Percentiles rank a stretch among this genome's conserved stretches.
These are phyloP conservation scores for Saccharomycopsis sp. DNA, from an alignment of 805 yeast species.

Conservation along the genomic window DNA sequence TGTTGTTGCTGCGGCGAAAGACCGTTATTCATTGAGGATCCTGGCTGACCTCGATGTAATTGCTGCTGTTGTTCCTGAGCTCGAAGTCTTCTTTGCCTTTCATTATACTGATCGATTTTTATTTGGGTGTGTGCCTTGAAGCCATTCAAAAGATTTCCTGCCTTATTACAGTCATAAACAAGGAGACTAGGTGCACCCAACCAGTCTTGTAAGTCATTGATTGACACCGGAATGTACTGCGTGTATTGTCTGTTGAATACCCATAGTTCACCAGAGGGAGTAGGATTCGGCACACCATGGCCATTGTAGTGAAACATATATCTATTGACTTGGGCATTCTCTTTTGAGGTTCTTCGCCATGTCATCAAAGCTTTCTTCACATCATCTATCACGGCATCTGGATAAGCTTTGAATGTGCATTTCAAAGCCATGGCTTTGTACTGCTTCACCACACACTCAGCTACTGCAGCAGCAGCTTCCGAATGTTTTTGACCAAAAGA, in stretches of 20 bases:
- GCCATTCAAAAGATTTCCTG: constrained; percentile 86
- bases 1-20: constrained; percentile 35
- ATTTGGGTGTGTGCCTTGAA: constrained; percentile 86
- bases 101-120: constrained; percentile 78
- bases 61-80: constrained; percentile 18
- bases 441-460: constrained; percentile 77
- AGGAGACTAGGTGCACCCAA: constrained; percentile 94
- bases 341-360: constrained; percentile 81
- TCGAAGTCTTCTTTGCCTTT: constrained; percentile 37
- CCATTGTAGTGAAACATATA: constrained; percentile 93
- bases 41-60: constrained; percentile 24
- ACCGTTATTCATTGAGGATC: no score
- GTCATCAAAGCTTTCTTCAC: constrained; percentile 86
- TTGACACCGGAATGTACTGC: constrained; percentile 91
- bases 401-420: constrained; percentile 80
- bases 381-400: constrained; percentile 95
- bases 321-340: constrained; percentile 33
- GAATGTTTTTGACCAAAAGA: constrained; percentile 68
- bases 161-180: constrained; percentile 89
- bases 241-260: constrained; percentile 96
- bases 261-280: constrained; percentile 95
- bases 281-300: constrained; percentile 97
- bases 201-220: constrained; percentile 96
- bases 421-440: constrained; percentile 83
- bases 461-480: constrained; percentile 85